A percentile compares a stretch with the other conserved stretches of the same genome.
phyloP scores from a whole-genome alignment of 1,284 basidiomycete genomes.

The Farysia itapuensis region DNA sequence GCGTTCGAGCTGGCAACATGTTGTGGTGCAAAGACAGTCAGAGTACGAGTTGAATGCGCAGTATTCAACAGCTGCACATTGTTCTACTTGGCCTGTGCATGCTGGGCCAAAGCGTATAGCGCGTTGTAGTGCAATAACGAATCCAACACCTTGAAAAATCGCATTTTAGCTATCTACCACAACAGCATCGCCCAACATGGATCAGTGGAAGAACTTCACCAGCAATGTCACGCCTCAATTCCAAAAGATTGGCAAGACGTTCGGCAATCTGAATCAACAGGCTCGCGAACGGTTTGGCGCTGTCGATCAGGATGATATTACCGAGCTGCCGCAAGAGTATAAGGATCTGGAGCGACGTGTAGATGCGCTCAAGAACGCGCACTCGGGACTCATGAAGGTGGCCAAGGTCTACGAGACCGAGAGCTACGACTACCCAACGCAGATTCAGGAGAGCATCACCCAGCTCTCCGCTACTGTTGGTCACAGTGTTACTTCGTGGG shows the following conservation, averaged over 20 bases:
- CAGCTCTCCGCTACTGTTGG: conserved; percentile 66
- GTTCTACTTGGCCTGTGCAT: no score
- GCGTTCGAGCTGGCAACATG: no score
- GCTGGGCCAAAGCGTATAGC: no score
- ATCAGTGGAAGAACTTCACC: conserved; percentile 67
- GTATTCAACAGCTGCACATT: no score
- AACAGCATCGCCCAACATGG: conserved; percentile 69
- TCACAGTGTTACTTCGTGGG: conserved; percentile 83
- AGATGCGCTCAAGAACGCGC: conserved; percentile 78
- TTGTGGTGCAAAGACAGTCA: no score
- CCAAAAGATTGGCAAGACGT: conserved; percentile 74
- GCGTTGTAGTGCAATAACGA: no score
- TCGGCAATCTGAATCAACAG: conserved; percentile 72
- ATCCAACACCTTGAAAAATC: no score
- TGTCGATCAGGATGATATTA: conserved; percentile 86
- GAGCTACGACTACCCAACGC: conserved; percentile 56
- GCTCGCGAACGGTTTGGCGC: conserved; percentile 79
- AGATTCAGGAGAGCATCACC: conserved; percentile 64
- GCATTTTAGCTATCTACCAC: no score
- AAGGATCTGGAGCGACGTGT: conserved; percentile 91
- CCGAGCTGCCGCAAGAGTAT: conserved; percentile 80
- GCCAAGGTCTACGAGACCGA: conserved; percentile 52
- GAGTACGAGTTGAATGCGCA: no score
- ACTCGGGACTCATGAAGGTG: conserved; percentile 75
- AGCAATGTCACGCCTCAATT: conserved; percentile 52